Conservation (phyloP, 139 green algal genomes). For the Chlamydomonas incerta region DNA sequence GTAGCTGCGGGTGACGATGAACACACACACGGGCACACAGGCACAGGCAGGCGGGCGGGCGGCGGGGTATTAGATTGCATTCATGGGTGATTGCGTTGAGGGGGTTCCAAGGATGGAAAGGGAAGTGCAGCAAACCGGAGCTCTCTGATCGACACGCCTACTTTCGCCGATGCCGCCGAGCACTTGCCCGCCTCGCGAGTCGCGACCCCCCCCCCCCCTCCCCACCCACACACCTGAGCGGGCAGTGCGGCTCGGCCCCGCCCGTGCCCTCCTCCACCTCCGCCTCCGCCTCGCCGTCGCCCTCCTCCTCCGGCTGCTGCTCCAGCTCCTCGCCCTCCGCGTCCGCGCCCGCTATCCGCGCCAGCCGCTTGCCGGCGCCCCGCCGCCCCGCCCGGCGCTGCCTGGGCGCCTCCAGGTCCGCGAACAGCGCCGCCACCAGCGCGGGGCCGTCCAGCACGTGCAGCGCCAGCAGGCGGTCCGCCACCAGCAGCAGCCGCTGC, state of each 20-base stretch:
- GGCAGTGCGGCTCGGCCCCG: not conserved
- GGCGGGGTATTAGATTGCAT: no score
- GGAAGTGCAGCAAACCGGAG: no score
- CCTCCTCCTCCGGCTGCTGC: conserved; percentile 1
- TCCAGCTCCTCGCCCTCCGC: not conserved
- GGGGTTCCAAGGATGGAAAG: no score
- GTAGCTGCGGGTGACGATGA: not conserved
- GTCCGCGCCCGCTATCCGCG: not conserved
- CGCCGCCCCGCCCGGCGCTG: not conserved
- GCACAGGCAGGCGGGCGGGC: no score
- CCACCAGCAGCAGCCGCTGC: conserved; percentile 67
- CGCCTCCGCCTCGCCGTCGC: not conserved
- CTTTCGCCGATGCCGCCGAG: no score
- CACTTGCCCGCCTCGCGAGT: no score
- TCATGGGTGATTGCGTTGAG: no score
- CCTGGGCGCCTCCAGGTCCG: not conserved
- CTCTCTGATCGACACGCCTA: no score
- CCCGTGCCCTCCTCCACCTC: no score
- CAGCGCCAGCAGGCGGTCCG: conserved; percentile 75
- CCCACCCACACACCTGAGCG: conserved; percentile 21
- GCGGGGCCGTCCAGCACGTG: conserved; percentile 48
- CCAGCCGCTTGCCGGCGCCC: no score
- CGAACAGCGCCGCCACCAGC: conserved; percentile 46
- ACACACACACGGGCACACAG: not conserved
- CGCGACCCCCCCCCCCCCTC: no score